phyloP scores from a whole-genome alignment of 1,139 yeast genomes.

The Nakaseomyces bracarensis region DNA sequence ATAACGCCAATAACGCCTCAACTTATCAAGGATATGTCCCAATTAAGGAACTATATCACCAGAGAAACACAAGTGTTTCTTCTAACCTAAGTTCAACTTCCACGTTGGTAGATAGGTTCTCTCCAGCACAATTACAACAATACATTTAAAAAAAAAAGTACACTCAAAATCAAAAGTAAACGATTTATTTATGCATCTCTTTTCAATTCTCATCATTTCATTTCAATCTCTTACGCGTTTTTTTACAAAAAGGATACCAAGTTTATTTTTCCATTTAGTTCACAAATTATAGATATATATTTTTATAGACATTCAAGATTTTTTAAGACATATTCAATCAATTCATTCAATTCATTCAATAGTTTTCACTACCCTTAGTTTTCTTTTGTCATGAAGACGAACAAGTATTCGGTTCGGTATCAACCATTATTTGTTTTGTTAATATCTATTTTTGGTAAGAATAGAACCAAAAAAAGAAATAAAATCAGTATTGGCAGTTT shows the following conservation, averaged over 20 bases:
- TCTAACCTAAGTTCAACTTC: constrained; percentile 18
- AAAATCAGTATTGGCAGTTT: too few relatives aligned
- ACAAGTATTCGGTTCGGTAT: too few relatives aligned
- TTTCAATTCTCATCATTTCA: neutral
- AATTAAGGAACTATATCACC: constrained; percentile 4
- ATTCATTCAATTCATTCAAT: too few relatives aligned
- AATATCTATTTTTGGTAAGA: too few relatives aligned
- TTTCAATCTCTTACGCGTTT: constrained; percentile 30
- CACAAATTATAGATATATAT: neutral
- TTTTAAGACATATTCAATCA: too few relatives aligned
- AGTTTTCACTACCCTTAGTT: too few relatives aligned
- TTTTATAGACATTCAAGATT: neutral
- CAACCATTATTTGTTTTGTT: too few relatives aligned
- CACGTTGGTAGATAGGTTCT: constrained; percentile 2
- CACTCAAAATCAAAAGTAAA: too few relatives aligned
- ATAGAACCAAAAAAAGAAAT: too few relatives aligned
- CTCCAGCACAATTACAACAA: constrained; percentile 4
- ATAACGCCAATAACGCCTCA: constrained; percentile 6
- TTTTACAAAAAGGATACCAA: constrained; percentile 32
- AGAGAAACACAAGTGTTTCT: constrained; percentile 19
- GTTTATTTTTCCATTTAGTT: neutral
- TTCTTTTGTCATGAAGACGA: too few relatives aligned
- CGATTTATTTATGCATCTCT: neutral
- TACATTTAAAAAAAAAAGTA: neutral
- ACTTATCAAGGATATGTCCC: constrained; percentile 11